Percentiles rank a stretch among this genome's conserved stretches.
Conservation (phyloP, 768 basidiomycete genomes). For the Collybia sordida region DNA sequence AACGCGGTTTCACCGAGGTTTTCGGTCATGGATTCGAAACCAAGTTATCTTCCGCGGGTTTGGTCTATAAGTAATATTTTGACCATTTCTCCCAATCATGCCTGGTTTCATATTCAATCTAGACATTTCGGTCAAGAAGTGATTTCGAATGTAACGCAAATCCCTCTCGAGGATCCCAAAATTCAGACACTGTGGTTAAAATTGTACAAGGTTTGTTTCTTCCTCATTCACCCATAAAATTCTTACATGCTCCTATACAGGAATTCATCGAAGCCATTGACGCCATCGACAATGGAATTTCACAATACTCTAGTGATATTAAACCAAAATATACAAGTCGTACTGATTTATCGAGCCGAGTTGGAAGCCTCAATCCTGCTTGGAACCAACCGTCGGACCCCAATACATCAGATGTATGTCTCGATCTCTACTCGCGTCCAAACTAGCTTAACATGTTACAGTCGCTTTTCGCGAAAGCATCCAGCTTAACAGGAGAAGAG, state of each 20-base stretch:
- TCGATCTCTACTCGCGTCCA: neutral
- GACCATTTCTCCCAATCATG: no score
- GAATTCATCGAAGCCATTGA: conserved; percentile 95
- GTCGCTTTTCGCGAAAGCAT: conserved; percentile 78
- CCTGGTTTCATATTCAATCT: conserved; percentile 1
- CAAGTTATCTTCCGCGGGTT: conserved; percentile 89
- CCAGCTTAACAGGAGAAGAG: conserved; percentile 79
- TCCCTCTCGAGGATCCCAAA: conserved; percentile 55
- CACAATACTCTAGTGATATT: conserved; percentile 69
- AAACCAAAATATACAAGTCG: conserved; percentile 70
- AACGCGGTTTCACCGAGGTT: conserved; percentile 86
- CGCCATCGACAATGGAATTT: conserved; percentile 93
- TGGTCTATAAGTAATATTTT: conserved; percentile 83
- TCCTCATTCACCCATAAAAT: neutral
- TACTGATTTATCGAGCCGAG: conserved; percentile 85
- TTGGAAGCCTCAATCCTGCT: conserved; percentile 81
- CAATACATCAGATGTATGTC: conserved; percentile 69
- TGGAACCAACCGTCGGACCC: conserved; percentile 86
- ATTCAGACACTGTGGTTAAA: conserved; percentile 83
- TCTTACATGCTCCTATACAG: conserved; percentile 29
- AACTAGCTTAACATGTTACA: conserved; percentile 25
- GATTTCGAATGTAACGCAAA: conserved; percentile 59
- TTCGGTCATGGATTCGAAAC: conserved; percentile 88
- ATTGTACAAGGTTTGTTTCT: conserved; percentile 67
- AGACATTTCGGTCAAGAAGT: conserved; percentile 92